Conservation (phyloP, 2,329 filamentous ascomycete species). For the Dactylella cylindrospora region DNA sequence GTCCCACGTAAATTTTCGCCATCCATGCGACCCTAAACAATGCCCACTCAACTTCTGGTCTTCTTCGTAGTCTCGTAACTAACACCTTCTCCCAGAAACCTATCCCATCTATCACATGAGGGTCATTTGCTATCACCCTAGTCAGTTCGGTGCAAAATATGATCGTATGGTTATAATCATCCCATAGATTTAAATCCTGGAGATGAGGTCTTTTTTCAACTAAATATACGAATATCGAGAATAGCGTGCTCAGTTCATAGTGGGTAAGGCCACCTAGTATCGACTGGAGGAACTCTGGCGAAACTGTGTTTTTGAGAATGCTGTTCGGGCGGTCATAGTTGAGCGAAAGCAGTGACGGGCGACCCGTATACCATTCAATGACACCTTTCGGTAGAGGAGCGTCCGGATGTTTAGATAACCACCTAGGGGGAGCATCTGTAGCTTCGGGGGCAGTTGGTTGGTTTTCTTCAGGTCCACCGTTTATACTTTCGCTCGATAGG, state of each 20-base stretch:
- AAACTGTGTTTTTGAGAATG: neutral
- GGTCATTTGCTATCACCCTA: neutral
- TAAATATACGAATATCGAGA: neutral
- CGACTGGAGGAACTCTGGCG: neutral
- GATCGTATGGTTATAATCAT: conserved; percentile 3
- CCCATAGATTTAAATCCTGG: neutral
- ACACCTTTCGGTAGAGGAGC: neutral
- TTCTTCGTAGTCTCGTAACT: conserved; percentile 2
- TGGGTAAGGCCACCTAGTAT: neutral
- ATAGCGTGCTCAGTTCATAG: neutral
- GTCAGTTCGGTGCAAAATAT: conserved; percentile 9
- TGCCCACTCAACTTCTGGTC: conserved; percentile 9
- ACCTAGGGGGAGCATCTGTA: conserved; percentile 3
- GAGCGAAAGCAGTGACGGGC: conserved; percentile 1
- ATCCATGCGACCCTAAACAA: conserved; percentile 7
- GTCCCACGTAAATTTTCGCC: neutral
- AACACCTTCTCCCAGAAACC: conserved; percentile 11
- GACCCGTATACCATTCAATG: conserved; percentile 4
- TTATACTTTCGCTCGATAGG: no score
- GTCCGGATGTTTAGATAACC: conserved; percentile 6
- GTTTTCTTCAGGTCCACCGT: no score
- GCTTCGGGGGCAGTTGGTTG: no score
- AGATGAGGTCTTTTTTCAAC: conserved; percentile 2
- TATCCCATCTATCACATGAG: conserved; percentile 9
- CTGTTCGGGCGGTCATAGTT: neutral